These are phyloP conservation scores for Pythium guiyangense DNA, from an alignment of 352 stramenopile genomes.

Conservation along the genomic window DNA sequence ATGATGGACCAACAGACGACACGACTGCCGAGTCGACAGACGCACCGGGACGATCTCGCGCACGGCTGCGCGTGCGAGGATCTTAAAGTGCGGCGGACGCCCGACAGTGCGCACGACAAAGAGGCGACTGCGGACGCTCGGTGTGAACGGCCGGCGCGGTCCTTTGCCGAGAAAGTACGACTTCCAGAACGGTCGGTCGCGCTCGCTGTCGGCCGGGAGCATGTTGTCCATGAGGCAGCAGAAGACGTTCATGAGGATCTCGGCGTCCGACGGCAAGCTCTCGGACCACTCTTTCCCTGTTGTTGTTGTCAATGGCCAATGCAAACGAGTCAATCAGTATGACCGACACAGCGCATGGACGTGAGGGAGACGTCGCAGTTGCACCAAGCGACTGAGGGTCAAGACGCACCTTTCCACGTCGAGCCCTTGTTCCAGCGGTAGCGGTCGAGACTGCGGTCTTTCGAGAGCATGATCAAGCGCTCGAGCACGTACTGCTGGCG, in stretches of 20 bases:
- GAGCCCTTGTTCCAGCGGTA: slow-evolving; percentile 83
- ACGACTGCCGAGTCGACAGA: background rate
- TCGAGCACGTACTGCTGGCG: slow-evolving; percentile 83
- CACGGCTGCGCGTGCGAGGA: slow-evolving; percentile 67
- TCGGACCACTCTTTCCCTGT: slow-evolving; percentile 81
- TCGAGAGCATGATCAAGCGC: slow-evolving; percentile 81
- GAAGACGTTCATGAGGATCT: slow-evolving; percentile 88
- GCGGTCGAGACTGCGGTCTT: slow-evolving; percentile 78
- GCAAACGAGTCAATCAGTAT: background rate
- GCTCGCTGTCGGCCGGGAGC: slow-evolving; percentile 68
- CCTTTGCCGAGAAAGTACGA: slow-evolving; percentile 76
- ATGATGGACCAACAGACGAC: background rate
- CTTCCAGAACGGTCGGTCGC: slow-evolving; percentile 78
- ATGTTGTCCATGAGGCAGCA: slow-evolving; percentile 88
- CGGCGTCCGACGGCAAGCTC: slow-evolving; percentile 65
- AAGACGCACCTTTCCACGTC: slow-evolving; percentile 52
- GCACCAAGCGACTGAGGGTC: background rate
- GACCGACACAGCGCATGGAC: background rate
- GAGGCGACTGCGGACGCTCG: slow-evolving; percentile 58
- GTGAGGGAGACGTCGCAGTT: background rate
- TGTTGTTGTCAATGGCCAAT: background rate
- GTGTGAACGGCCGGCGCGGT: slow-evolving; percentile 68
- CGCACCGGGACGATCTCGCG: slow-evolving; percentile 79
- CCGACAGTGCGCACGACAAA: slow-evolving; percentile 75
- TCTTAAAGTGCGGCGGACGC: slow-evolving; percentile 82